Base-by-base conservation (phyloP, 2,329 filamentous ascomycete genomes). In the Cladosporium sp. region DNA sequence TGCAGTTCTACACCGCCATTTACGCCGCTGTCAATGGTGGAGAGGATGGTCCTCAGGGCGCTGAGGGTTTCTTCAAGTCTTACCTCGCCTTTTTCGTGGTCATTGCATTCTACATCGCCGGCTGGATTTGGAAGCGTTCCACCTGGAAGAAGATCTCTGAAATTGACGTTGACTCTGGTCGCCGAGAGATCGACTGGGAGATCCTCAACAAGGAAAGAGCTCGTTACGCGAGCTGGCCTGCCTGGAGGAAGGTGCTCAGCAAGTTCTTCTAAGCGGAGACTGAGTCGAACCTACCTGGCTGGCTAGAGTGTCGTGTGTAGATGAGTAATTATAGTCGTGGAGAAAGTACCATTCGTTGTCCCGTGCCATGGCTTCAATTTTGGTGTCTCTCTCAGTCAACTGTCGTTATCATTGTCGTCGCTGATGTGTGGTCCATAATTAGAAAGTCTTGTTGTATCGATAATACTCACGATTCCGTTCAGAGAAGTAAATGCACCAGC, bases 111-210 rank as follows among this genome's bases (percentile, higher is more conserved):
- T 76, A 74, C 67, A 6, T 75, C 14, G 33, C 65, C 35, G 75
- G 71, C 69, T 75, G 75, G 68, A 35, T 69, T 14, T 76, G 64
- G 64, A 65, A 91, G 82, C 80, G 85, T 50, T 76, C 80, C 28
- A 83, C 84, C 21, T 90, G 86, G 85, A 80, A 88, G 63, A 82
- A 75, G 28, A 75, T 85, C 2, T 77, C 81, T 31, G 78, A 90
- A 69, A 90, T 91, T 66, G 88, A 91, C 70, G 83, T 91, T 63
- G 88, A 91, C 73, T 84, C 82, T 31, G 88, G 88, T 67, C 84
- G 88, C 46, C 83, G 88, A 66, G 83, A 86, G 76, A 82, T 89
- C 60, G 84, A 91, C 74, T 90, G 86, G 86, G 86, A 89, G 12
- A 79, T 79, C 49, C 88, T 89, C 77, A 84, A 88, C 74, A 82